phyloP scores from a whole-genome alignment of 352 stramenopile species.

The Phytopythium oedochilum region DNA sequence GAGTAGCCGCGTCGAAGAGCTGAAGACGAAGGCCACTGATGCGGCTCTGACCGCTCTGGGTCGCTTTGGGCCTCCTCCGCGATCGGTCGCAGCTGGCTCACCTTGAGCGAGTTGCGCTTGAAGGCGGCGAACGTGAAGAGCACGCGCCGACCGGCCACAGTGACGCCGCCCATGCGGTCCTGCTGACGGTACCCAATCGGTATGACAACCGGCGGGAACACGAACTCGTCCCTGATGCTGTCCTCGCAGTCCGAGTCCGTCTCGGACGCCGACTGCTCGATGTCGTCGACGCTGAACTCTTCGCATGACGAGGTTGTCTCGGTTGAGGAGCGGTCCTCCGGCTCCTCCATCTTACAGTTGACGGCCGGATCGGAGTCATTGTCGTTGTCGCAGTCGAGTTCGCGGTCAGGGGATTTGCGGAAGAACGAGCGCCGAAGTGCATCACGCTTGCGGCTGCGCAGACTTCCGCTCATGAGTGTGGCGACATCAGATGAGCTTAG shows the following conservation, averaged over 20 bases:
- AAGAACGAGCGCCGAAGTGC: conserved; percentile 1
- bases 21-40: background rate
- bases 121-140: conserved; percentile 57
- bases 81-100: conserved; percentile 30
- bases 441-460: background rate
- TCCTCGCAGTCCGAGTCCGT: conserved; percentile 12
- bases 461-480: background rate
- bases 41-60: background rate
- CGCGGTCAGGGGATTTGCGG: conserved; percentile 8
- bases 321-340: conserved; percentile 18
- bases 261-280: conserved; percentile 11
- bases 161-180: conserved; percentile 45
- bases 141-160: conserved; percentile 36
- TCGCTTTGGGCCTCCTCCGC: conserved; percentile 12
- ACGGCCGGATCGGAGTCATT: conserved; percentile 13
- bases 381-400: conserved; percentile 13
- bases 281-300: conserved; percentile 1
- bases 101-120: conserved; percentile 43
- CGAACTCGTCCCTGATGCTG: conserved; percentile 13
- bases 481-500: conserved; percentile 8
- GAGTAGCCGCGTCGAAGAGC: background rate
- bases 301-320: conserved; percentile 10
- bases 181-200: conserved; percentile 42
- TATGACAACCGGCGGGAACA: conserved; percentile 42
- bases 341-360: conserved; percentile 16